Conservation (phyloP, 2,329 filamentous ascomycete species). For the Diaporthe vaccinii region DNA sequence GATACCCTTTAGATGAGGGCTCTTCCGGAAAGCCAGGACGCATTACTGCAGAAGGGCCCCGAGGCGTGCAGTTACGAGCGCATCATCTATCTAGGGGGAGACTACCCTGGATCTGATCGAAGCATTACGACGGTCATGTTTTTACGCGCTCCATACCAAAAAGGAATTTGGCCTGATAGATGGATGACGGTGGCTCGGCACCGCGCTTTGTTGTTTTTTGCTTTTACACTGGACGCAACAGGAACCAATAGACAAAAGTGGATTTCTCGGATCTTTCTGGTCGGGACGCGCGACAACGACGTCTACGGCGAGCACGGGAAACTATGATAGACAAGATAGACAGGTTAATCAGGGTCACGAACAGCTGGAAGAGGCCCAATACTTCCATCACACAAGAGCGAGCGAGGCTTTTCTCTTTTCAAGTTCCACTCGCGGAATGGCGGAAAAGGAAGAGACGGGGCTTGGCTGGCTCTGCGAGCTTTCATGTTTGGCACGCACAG, state of each 20-base stretch:
- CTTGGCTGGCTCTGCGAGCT: constrained; percentile 39
- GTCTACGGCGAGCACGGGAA: constrained; percentile 42
- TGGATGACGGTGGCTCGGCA: constrained; percentile 51
- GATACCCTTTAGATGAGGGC: constrained; percentile 56
- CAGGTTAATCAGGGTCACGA: constrained; percentile 42
- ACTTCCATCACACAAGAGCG: constrained; percentile 40
- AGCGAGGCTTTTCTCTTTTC: constrained; percentile 41
- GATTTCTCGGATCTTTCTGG: constrained; percentile 73
- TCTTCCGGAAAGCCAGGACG: constrained; percentile 47
- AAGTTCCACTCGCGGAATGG: constrained; percentile 38
- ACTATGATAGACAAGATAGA: constrained; percentile 44
- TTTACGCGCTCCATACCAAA: constrained; percentile 53
- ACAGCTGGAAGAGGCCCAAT: constrained; percentile 41
- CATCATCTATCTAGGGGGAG: constrained; percentile 47
- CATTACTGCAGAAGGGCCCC: constrained; percentile 47
- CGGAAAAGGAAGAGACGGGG: constrained; percentile 39
- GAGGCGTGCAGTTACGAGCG: constrained; percentile 48
- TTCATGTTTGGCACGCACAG: constrained; percentile 39
- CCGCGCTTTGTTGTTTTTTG: constrained; percentile 42
- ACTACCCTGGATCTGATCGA: constrained; percentile 50
- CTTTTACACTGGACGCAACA: constrained; percentile 47
- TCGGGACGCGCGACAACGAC: constrained; percentile 46
- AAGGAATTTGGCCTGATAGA: constrained; percentile 55
- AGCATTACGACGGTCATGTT: constrained; percentile 57
- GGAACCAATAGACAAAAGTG: constrained; percentile 73